Base-by-base conservation (phyloP, 805 yeast species). In the Zygotorulaspora danielsina region DNA sequence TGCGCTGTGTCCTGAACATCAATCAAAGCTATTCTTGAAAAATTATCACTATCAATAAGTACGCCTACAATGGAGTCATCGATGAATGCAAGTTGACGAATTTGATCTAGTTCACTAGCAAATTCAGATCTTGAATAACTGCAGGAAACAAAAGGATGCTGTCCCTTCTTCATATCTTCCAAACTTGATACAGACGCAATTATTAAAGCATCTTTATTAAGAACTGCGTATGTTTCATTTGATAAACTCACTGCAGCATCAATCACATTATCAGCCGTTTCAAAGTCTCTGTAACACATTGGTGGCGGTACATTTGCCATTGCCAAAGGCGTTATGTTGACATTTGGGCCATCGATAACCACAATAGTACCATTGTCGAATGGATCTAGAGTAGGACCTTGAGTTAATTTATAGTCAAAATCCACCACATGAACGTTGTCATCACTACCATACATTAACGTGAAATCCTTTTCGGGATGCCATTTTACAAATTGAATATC, bases 281-380 rank as follows among this genome's bases (percentile, higher is more conserved):
- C 75, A 36, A 86, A 61, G 34, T 79, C 84, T 42, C 94, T 72
- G 55, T 73, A 81, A 17, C 85, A 73, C 57, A 86, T 78, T 30
- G 99, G 99, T 1, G 99, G 99, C 3, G 99, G 99, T 8, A 87
- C 90, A 57, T 81, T 87, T 2, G 96, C 95, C 20, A 80, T 57
- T 1, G 83, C 72, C 25, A 93, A 69, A 0, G 97, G 97, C 0
- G 98, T 90, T 16, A 88, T 64, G 49, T 78, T 76, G 10, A 81
- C 75, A 9, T 72, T 70, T 1, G 61, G 51, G 2, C 96, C 96
- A 65, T 93, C 97, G 24, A 82, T 69, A 0, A 90, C 96, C 15
- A 84, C 65, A 7, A 79, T 76, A 71, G 84, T 78, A 34, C 98
- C 97, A 19, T 74, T 55, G 58, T 87, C 96, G 40, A 70, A 55